Base-by-base conservation (phyloP, 2,329 filamentous ascomycete genomes). In the Chrysoporthe austroafricana region DNA sequence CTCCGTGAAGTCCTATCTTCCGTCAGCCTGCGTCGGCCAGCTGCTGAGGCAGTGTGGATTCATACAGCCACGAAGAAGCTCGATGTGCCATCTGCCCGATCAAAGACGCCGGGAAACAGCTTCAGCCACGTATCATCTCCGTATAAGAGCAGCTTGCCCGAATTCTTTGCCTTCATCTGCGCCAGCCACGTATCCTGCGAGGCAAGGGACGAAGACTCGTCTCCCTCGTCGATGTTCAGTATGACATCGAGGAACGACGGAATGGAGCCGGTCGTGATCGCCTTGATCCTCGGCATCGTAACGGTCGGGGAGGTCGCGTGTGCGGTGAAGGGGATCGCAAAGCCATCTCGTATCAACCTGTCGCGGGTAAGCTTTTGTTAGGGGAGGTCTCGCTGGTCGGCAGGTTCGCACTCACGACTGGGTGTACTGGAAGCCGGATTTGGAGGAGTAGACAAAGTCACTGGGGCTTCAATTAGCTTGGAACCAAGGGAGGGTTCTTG, bases 121-220 rank as follows among this genome's bases (percentile, higher is more conserved):
- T 97, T 98, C 73, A 99, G 82, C 96, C 96, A 99, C 26, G 96
- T 99, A 77, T 99, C 96, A 75, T 99, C 96, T 61, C 96, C 96
- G 76, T 96, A 97, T 90, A 99, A 96, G 76, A 97, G 83, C 70
- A 98, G 84, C 74, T 92, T 94, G 26, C 92, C 93, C 21, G 82
- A 77, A 34, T 83, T 81, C 74, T 88, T 91, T 46, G 89, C 88
- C 77, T 90, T 95, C 80, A 99, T 89, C 82, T 99, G 96, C 46
- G 94, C 92, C 36, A 99, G 86, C 95, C 96, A 99, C 43, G 94
- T 97, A 77, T 99, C 96, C 79, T 98, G 96, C 39, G 87, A 87
- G 16, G 92, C 90, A 34, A 99, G 86, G 3, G 91, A 95, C 0
- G 96, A 97, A 16, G 91, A 91, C 3, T 93, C 95, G 77, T 99